A percentile compares a stretch with the other conserved stretches of the same genome.
Conservation (phyloP, 2,329 filamentous ascomycete genomes). For the Thelonectria olida region DNA sequence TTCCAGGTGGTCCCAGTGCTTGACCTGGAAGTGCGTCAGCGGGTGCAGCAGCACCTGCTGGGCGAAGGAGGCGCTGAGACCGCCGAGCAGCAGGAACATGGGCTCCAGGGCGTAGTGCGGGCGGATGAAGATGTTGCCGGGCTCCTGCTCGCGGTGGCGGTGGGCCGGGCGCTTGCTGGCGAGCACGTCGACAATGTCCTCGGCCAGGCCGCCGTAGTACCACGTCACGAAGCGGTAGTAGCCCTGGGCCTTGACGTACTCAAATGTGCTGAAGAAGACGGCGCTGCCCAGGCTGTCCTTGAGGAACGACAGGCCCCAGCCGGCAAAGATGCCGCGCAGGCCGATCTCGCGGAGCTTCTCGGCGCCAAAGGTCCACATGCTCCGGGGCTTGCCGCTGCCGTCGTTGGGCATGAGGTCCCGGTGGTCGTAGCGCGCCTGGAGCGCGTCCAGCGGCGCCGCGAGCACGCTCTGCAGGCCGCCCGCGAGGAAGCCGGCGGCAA, state of each 20-base stretch:
- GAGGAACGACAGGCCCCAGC: constrained; percentile 73
- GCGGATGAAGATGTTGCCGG: constrained; percentile 63
- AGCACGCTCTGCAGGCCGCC: constrained; percentile 75
- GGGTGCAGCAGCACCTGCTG: constrained; percentile 79
- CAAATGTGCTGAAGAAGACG: constrained; percentile 79
- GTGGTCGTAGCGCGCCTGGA: constrained; percentile 77
- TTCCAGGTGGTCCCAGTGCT: constrained; percentile 78
- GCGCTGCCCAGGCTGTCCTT: constrained; percentile 77
- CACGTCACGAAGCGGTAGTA: constrained; percentile 76
- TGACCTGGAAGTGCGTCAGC: constrained; percentile 73
- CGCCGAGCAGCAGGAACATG: constrained; percentile 74
- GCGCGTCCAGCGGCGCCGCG: constrained; percentile 78
- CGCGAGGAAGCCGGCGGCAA: constrained; percentile 75
- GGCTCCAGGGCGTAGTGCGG: constrained; percentile 82
- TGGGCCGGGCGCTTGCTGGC: constrained; percentile 55
- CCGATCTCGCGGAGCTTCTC: constrained; percentile 76
- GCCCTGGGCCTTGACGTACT: constrained; percentile 78
- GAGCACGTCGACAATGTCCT: constrained; percentile 60
- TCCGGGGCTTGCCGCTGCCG: constrained; percentile 57
- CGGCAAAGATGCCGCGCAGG: constrained; percentile 75
- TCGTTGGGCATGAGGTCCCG: constrained; percentile 55
- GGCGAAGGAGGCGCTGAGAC: constrained; percentile 72
- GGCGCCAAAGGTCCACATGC: constrained; percentile 77
- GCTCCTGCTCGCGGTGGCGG: constrained; percentile 24
- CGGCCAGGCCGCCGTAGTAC: constrained; percentile 71